A percentile compares a stretch with the other conserved stretches of the same genome.
phyloP scores from a whole-genome alignment of 306 rosid species.

The Morella rubra region DNA sequence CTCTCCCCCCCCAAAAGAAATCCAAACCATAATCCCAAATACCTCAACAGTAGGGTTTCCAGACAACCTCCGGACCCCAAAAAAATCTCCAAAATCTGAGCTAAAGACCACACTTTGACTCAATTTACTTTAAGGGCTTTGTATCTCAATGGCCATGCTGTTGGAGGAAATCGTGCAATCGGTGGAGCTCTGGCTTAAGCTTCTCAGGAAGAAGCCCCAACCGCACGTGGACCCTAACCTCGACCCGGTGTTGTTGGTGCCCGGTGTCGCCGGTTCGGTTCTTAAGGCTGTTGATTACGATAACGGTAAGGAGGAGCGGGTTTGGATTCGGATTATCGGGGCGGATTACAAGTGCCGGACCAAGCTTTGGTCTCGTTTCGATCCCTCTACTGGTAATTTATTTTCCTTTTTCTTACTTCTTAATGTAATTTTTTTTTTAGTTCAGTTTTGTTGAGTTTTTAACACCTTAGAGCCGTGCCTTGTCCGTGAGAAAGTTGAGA shows the following conservation, averaged over 20 bases:
- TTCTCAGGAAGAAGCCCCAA: conserved; percentile 51
- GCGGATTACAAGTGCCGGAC: conserved; percentile 76
- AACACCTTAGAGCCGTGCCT: neutral
- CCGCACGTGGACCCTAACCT: conserved; percentile 64
- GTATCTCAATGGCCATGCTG: conserved; percentile 51
- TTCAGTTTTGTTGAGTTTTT: neutral
- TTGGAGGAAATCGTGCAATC: conserved; percentile 66
- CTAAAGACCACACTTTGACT: neutral
- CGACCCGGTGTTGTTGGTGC: conserved; percentile 86
- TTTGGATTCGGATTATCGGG: conserved; percentile 79
- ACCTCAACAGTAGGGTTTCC: neutral
- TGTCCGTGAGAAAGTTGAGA: neutral
- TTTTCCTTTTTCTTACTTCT: neutral
- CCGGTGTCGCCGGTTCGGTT: conserved; percentile 88
- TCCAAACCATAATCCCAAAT: neutral
- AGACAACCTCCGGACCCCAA: neutral
- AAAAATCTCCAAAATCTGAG: neutral
- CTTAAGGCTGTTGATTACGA: conserved; percentile 53
- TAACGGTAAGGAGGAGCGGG: conserved; percentile 64
- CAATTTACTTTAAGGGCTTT: conserved; percentile 13
- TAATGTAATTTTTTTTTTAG: neutral
- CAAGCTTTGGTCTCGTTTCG: conserved; percentile 92
- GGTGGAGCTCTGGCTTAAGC: conserved; percentile 76
- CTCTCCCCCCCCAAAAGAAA: no score
- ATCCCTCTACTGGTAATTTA: conserved; percentile 70